phyloP scores from a whole-genome alignment of 441 rosid genomes.

The Erodium moschatum region DNA sequence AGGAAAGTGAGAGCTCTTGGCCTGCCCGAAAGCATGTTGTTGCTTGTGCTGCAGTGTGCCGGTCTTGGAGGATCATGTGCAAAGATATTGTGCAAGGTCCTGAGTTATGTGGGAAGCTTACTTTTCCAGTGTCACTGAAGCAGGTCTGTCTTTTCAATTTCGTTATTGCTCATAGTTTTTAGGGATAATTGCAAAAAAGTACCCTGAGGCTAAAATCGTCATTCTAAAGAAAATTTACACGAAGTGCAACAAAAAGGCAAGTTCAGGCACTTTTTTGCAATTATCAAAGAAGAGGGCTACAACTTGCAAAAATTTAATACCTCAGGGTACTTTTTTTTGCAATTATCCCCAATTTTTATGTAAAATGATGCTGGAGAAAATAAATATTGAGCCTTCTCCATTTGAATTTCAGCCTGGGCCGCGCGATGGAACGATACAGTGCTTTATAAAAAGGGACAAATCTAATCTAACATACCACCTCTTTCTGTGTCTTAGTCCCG shows the following conservation, averaged over 20 bases:
- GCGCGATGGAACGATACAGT: conserved; percentile 75
- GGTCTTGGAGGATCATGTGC: conserved; percentile 93
- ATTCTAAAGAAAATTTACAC: too few relatives aligned
- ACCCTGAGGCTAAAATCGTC: too few relatives aligned
- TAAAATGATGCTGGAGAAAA: too few relatives aligned
- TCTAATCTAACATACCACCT: conserved; percentile 83
- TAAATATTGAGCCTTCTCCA: neutral
- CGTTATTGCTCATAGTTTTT: neutral
- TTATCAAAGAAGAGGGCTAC: too few relatives aligned
- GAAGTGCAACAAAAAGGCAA: too few relatives aligned
- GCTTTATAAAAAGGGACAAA: conserved; percentile 89
- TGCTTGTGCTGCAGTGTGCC: conserved; percentile 89
- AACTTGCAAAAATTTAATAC: too few relatives aligned
- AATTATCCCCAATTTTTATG: too few relatives aligned
- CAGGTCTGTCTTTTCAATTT: conserved; percentile 38
- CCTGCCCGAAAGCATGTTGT: conserved; percentile 85
- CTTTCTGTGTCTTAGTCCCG: conserved; percentile 85
- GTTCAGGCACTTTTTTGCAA: too few relatives aligned
- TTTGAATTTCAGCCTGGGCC: conserved; percentile 59
- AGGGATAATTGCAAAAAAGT: too few relatives aligned
- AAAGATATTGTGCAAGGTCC: conserved; percentile 79
- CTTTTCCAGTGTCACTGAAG: conserved; percentile 90
- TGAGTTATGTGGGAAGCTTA: conserved; percentile 76
- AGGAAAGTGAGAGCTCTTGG: conserved; percentile 82
- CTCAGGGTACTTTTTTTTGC: too few relatives aligned